Evolutionary conservation across 2,329 filamentous ascomycete genomes (phyloP).

Genomic region (Fusarium devonianum): DNA sequence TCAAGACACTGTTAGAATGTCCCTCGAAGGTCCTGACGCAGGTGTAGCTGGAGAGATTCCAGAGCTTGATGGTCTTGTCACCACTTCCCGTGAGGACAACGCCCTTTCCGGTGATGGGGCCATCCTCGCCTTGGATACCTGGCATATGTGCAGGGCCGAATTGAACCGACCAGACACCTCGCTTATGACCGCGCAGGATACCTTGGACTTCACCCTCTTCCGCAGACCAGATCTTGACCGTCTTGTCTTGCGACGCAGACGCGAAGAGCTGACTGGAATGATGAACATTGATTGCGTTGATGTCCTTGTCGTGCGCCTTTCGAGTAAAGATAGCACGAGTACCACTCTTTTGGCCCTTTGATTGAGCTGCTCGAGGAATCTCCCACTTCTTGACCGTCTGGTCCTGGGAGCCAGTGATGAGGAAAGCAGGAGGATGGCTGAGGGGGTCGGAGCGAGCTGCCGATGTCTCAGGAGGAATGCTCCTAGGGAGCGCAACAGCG

Average conservation of each 20-base stretch:
- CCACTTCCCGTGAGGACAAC: conserved; percentile 89
- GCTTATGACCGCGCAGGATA: conserved; percentile 88
- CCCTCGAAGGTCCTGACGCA: conserved; percentile 95
- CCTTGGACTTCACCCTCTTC: conserved; percentile 91
- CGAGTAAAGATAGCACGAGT: conserved; percentile 81
- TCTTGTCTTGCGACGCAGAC: conserved; percentile 94
- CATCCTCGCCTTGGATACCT: conserved; percentile 73
- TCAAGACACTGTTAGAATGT: conserved; percentile 93
- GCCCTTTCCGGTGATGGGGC: conserved; percentile 77
- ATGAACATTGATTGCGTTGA: conserved; percentile 90
- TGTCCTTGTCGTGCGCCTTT: conserved; percentile 98
- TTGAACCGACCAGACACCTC: conserved; percentile 94
- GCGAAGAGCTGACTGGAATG: conserved; percentile 81
- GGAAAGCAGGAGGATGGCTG: conserved; percentile 79
- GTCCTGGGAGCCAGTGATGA: conserved; percentile 94
- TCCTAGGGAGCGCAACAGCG: conserved; percentile 82
- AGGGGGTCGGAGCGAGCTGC: conserved; percentile 76
- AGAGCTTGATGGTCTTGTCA: conserved; percentile 95
- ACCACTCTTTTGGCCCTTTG: conserved; percentile 57
- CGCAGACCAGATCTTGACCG: conserved; percentile 94
- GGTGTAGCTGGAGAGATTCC: conserved; percentile 90
- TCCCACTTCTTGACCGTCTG: conserved; percentile 96
- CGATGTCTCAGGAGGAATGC: conserved; percentile 71
- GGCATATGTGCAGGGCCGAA: conserved; percentile 85
- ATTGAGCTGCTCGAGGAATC: conserved; percentile 64